Percentiles rank a stretch among this genome's conserved stretches.
Conservation (phyloP, 495 filamentous ascomycete genomes). For the Podospora australis region DNA sequence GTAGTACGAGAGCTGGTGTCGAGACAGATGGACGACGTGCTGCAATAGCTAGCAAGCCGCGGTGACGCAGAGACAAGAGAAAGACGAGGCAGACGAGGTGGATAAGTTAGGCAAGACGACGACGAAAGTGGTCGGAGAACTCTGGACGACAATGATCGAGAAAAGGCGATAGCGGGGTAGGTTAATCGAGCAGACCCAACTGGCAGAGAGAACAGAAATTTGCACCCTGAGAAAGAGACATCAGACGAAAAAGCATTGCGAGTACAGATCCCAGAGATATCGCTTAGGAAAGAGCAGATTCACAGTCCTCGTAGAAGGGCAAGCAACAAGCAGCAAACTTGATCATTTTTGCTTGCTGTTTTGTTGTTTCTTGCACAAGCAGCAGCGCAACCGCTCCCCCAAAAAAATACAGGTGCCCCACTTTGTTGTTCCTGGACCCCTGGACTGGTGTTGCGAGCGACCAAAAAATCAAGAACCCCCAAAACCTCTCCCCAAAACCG, state of each 20-base stretch:
- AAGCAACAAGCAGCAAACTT: slow-evolving; percentile 9
- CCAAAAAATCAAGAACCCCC: background rate
- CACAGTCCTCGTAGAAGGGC: slow-evolving; percentile 6
- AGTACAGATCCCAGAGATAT: slow-evolving; percentile 9
- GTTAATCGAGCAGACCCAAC: slow-evolving; percentile 2
- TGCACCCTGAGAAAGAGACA: background rate
- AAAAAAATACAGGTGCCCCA: slow-evolving; percentile 7
- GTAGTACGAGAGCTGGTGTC: background rate
- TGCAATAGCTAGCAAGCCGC: background rate
- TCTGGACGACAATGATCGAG: background rate
- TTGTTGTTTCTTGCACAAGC: background rate
- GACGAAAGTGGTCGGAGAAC: background rate
- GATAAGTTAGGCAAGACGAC: background rate
- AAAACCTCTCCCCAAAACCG: background rate
- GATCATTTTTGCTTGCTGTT: background rate
- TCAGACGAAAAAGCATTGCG: slow-evolving; percentile 12
- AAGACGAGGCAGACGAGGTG: background rate
- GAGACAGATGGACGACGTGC: background rate
- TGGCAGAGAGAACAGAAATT: background rate
- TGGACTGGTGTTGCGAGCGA: background rate
- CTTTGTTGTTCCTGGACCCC: slow-evolving; percentile 6
- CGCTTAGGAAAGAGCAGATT: slow-evolving; percentile 22
- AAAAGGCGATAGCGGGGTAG: background rate
- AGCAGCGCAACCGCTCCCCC: background rate
- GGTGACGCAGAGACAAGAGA: background rate